phyloP scores from a whole-genome alignment of 108 stramenopile genomes.

The Conticribra weissflogii region DNA sequence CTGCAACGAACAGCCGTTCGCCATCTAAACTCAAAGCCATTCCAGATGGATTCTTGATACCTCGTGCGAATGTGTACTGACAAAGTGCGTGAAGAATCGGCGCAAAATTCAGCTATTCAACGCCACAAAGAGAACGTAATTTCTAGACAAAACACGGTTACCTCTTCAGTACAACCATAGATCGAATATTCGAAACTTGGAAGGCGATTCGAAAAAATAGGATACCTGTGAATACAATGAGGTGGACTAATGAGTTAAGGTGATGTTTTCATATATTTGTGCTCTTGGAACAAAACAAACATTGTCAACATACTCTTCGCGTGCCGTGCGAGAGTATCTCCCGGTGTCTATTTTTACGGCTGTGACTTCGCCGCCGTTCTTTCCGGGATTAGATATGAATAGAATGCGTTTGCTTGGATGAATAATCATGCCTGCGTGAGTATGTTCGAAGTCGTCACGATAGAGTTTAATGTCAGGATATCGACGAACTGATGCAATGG shows the following conservation, averaged over 20 bases:
- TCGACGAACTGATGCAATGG: constrained; percentile 47
- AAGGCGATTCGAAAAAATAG: constrained; percentile 44
- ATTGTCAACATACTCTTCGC: constrained; percentile 33
- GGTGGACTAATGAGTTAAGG: not conserved
- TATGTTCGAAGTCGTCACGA: constrained; percentile 3
- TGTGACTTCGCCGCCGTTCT: constrained; percentile 23
- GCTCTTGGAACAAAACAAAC: not conserved
- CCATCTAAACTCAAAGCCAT: constrained; percentile 46
- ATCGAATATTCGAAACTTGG: constrained; percentile 58
- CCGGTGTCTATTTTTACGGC: constrained; percentile 48
- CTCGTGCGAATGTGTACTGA: constrained; percentile 28
- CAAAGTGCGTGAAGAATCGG: no score
- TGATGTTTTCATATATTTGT: no score
- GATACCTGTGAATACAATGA: constrained; percentile 1
- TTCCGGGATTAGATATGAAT: constrained; percentile 44
- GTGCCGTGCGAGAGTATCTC: constrained; percentile 48
- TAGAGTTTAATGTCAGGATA: constrained; percentile 47
- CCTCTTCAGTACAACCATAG: constrained; percentile 52
- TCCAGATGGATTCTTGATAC: constrained; percentile 40
- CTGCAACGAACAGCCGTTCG: constrained; percentile 44
- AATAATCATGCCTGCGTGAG: constrained; percentile 52
- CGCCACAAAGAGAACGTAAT: no score
- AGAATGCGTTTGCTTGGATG: constrained; percentile 45
- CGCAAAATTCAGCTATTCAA: no score
- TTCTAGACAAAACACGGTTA: no score